Evolutionary conservation across 2,329 filamentous ascomycete species (phyloP), one percentile per base, ranked within the genome.

Genomic region (Drechslerella dactyloides): DNA sequence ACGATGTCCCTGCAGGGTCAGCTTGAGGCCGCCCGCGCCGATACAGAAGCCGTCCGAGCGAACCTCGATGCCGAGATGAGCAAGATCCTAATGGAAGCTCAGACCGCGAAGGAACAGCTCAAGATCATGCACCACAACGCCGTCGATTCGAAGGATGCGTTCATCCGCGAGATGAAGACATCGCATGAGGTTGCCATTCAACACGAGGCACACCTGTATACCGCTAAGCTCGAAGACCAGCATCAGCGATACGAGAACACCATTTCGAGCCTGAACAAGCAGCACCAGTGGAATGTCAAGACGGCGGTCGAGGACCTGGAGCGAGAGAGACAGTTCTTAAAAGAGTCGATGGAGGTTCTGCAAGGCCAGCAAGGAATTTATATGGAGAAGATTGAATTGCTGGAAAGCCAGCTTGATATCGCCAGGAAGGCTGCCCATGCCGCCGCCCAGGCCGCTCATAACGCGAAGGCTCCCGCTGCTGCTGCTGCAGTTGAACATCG

Each of bases 391-490:
- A 86, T 97, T 24, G 81, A 85, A 2, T 90, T 96, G 76, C 84
- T 97, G 1, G 91, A 97, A 79, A 93, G 97, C 79, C 93, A 92
- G 79, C 85, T 99, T 15, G 89, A 96, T 76, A 90, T 97, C 75
- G 89, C 93, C 23, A 93, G 93, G 78, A 87, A 92, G 78, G 93
- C 93, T 33, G 93, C 92, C 8, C 87, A 87, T 70, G 91, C 92
- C 40, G 93, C 93, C 15, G 91, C 86, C 15, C 85, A 89, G 79
- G 91, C 90, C 35, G 89, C 89, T 46, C 87, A 87, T 78, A 83
- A 82, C 19, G 84, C 83, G 73, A 73, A 74, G 56, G 57, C 44
- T 11, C 63, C 74, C 74, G 52, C 66, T 74, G 69, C 74, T 30
- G 57, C 65, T 7, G 59, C 74, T 6, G 37, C 74, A 13, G 63